These are phyloP conservation scores for Suaeda aralocaspica DNA, from an alignment of 148 eudicot genomes.

Conservation along the genomic window DNA sequence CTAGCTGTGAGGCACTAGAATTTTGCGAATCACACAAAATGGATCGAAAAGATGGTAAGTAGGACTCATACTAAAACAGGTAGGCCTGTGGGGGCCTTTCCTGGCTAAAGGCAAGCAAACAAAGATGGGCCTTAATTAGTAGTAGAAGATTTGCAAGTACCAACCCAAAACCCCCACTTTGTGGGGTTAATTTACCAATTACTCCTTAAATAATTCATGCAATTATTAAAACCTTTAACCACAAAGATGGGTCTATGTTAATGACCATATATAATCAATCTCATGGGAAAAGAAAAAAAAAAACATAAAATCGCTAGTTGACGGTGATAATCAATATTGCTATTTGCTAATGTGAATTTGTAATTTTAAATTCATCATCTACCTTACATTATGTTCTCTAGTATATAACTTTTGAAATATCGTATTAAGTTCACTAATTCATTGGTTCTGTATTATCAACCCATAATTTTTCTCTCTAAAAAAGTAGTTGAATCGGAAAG, in stretches of 20 bases:
- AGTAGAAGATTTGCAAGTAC: slow-evolving; percentile 5
- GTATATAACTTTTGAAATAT: too few relatives aligned
- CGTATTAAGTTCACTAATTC: too few relatives aligned
- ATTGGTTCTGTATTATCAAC: too few relatives aligned
- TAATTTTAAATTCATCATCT: too few relatives aligned
- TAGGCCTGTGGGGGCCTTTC: slow-evolving; percentile 12
- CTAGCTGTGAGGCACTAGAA: slow-evolving; percentile 24
- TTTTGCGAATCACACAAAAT: not conserved
- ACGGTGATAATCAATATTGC: too few relatives aligned
- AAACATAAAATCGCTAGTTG: not conserved
- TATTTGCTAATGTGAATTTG: too few relatives aligned
- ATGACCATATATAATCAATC: too few relatives aligned
- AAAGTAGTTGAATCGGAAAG: not conserved
- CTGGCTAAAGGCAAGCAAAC: slow-evolving; percentile 13
- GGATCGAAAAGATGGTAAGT: slow-evolving; percentile 4
- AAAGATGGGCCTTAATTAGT: slow-evolving; percentile 7
- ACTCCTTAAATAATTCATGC: not conserved
- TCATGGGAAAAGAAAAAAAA: not conserved
- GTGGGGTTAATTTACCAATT: not conserved
- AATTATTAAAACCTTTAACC: not conserved
- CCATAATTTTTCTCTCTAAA: too few relatives aligned
- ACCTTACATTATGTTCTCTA: too few relatives aligned
- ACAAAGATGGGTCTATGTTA: not conserved
- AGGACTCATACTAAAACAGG: slow-evolving; percentile 11
- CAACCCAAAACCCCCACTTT: not conserved